These are phyloP conservation scores for Ceratocystis lukuohia DNA, from an alignment of 2,329 filamentous ascomycete species.

Conservation along the genomic window DNA sequence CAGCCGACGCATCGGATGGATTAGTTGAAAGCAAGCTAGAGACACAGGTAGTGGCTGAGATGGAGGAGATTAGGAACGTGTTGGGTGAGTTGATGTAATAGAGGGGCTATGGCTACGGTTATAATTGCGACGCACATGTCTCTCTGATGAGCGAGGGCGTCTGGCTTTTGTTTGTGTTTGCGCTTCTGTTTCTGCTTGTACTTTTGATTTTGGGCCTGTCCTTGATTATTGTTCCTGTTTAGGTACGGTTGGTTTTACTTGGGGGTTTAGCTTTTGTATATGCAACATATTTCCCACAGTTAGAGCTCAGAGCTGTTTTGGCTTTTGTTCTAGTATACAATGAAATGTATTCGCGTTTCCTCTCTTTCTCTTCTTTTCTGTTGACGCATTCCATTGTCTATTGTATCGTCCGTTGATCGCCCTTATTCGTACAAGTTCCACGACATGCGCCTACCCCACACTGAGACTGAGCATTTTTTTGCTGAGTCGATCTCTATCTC, in stretches of 20 bases:
- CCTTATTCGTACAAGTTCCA: slow-evolving; percentile 11
- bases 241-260: not conserved
- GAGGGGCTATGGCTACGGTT: not conserved
- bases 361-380: not conserved
- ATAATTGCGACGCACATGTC: too few relatives aligned
- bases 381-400: not conserved
- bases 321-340: not conserved
- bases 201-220: not conserved
- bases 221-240: not conserved
- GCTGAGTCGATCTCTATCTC: not conserved
- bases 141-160: not conserved
- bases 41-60: slow-evolving; percentile 57
- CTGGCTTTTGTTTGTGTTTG: slow-evolving; percentile 5
- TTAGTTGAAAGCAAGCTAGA: slow-evolving; percentile 52
- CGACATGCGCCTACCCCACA: not conserved
- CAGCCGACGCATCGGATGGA: not conserved
- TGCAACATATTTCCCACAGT: not conserved
- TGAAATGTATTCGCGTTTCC: not conserved
- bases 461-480: not conserved
- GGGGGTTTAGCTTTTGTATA: not conserved
- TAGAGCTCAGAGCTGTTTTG: not conserved
- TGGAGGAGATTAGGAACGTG: slow-evolving; percentile 47
- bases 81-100: slow-evolving; percentile 38
- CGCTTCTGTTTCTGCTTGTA: not conserved
- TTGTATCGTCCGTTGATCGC: not conserved